A percentile compares a stretch with the other conserved stretches of the same genome.
phyloP scores from a whole-genome alignment of 768 basidiomycete genomes.

The Glaciozyma martinii region DNA sequence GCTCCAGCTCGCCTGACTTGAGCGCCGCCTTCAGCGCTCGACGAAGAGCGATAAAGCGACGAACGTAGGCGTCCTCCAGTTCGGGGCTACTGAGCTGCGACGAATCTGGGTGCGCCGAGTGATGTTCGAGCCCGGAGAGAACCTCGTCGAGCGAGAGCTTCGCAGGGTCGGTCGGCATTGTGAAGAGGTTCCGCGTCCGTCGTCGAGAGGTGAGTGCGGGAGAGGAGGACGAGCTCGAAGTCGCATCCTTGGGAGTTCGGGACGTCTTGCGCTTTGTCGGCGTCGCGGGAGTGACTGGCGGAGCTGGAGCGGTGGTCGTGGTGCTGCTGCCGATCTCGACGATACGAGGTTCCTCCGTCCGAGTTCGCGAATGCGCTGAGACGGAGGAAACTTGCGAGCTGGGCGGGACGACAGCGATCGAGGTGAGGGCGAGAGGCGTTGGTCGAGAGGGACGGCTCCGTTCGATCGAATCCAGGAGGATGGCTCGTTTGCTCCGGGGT shows the following conservation, averaged over 20 bases:
- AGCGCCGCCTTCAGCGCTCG: constrained; percentile 35
- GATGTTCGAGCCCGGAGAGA: constrained; percentile 34
- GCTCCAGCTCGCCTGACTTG: constrained; percentile 32
- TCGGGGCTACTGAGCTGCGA: constrained; percentile 31
- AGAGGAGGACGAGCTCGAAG: constrained; percentile 7
- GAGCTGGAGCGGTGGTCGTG: not conserved
- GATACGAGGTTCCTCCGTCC: no score
- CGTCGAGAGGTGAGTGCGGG: constrained; percentile 38
- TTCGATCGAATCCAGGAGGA: constrained; percentile 35
- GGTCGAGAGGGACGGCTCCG: constrained; percentile 1
- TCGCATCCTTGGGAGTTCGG: not conserved
- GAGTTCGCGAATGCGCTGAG: no score
- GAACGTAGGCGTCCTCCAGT: constrained; percentile 37
- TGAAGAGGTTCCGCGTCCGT: constrained; percentile 29
- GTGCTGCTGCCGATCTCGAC: not conserved
- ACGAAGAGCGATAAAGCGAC: constrained; percentile 31
- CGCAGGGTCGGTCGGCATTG: constrained; percentile 31
- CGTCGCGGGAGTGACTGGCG: not conserved
- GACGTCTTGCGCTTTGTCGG: not conserved
- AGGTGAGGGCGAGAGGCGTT: no score
- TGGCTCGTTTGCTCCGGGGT: constrained; percentile 33
- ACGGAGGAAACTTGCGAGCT: no score
- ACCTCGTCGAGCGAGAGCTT: constrained; percentile 37
- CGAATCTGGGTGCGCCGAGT: constrained; percentile 29
- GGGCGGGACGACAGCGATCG: no score